These are phyloP conservation scores for Prunella vulgaris DNA, from an alignment of 257 asterid genomes.

Conservation along the genomic window DNA sequence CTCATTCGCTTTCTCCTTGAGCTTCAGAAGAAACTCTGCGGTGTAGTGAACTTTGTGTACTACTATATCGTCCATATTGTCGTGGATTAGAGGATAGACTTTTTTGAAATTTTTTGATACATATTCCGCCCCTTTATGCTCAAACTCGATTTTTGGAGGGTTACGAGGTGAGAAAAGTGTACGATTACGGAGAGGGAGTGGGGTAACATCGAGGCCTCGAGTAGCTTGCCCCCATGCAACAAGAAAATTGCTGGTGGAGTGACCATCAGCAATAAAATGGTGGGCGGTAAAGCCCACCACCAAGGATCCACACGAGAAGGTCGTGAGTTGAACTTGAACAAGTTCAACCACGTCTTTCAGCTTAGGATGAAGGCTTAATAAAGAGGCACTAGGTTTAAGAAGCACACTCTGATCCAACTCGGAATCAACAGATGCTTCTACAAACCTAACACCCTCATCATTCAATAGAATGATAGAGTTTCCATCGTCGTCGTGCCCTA, in stretches of 20 bases:
- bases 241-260: constrained; percentile 56
- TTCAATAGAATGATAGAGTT: constrained; percentile 45
- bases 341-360: constrained; percentile 44
- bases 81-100: constrained; percentile 24
- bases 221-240: constrained; percentile 88
- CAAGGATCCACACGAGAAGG: constrained; percentile 71
- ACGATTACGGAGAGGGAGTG: constrained; percentile 50
- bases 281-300: constrained; percentile 73
- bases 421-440: constrained; percentile 51
- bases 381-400: constrained; percentile 38
- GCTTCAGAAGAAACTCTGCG: constrained; percentile 42
- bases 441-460: constrained; percentile 63
- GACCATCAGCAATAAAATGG: constrained; percentile 71
- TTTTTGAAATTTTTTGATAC: constrained; percentile 28
- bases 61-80: constrained; percentile 33
- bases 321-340: constrained; percentile 67
- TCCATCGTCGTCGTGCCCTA: constrained; percentile 33
- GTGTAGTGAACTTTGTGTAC: constrained; percentile 54
- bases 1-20: constrained; percentile 46
- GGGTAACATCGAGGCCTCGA: constrained; percentile 36
- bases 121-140: constrained; percentile 59
- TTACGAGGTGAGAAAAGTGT: constrained; percentile 45
- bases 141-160: constrained; percentile 47
- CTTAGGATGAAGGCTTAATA: constrained; percentile 58
- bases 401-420: constrained; percentile 39